A percentile compares a stretch with the other conserved stretches of the same genome.
Evolutionary conservation across 371 early-diverging fungal species (phyloP).

Genomic region (Actinomortierella wolfii): DNA sequence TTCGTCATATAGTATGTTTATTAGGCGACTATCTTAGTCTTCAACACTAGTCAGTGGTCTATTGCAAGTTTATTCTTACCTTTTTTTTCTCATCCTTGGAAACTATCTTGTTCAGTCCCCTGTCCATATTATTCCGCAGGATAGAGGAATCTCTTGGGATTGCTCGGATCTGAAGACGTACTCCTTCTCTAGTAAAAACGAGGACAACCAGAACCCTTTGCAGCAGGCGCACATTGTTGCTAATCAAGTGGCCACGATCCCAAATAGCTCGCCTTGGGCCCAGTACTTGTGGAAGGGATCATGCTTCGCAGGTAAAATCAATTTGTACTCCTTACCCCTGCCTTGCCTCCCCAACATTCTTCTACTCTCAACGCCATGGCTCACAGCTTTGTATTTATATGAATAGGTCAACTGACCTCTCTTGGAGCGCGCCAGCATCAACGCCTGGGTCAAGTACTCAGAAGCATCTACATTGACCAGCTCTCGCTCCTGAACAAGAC

Average conservation of each 20-base stretch:
- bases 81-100: neutral
- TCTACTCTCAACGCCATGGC: no score
- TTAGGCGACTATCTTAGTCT: neutral
- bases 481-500: slow-evolving; percentile 45
- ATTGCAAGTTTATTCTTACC: neutral
- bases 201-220: slow-evolving; percentile 22
- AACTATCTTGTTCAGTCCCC: slow-evolving; percentile 12
- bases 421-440: slow-evolving; percentile 56
- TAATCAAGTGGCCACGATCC: slow-evolving; percentile 29
- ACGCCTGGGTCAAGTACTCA: slow-evolving; percentile 50
- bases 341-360: no score
- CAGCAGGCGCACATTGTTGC: slow-evolving; percentile 24
- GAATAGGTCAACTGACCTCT: slow-evolving; percentile 53
- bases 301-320: slow-evolving; percentile 18
- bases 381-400: neutral
- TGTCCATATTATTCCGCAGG: slow-evolving; percentile 16
- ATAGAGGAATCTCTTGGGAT: slow-evolving; percentile 38
- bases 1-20: neutral
- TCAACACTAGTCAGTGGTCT: neutral
- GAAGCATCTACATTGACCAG: slow-evolving; percentile 58
- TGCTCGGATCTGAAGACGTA: slow-evolving; percentile 29
- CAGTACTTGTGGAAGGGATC: slow-evolving; percentile 33
- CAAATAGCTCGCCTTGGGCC: slow-evolving; percentile 23
- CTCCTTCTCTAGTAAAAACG: slow-evolving; percentile 27
- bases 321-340: no score